These are phyloP conservation scores for Plasmodium cynomolgi DNA, from an alignment of 169 alveolate genomes.

Conservation along the genomic window DNA sequence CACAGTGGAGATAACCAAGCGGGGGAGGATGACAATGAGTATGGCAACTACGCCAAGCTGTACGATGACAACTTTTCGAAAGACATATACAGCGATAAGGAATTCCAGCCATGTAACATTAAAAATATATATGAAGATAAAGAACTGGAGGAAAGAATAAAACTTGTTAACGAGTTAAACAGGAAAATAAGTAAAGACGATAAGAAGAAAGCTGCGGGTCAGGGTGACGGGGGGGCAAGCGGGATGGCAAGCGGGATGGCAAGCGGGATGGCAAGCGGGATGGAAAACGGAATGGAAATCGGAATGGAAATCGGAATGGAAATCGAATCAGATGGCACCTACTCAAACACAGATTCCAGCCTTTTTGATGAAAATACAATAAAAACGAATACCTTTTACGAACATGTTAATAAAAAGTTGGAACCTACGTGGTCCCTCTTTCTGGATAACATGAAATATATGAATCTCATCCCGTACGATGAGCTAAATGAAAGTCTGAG, in stretches of 20 bases:
- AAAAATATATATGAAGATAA: constrained; percentile 39
- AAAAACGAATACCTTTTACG: constrained; percentile 26
- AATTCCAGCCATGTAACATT: constrained; percentile 13
- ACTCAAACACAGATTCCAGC: constrained; percentile 65
- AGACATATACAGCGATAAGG: constrained; percentile 33
- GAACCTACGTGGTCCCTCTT: constrained; percentile 69
- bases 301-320: neutral
- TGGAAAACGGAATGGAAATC: neutral
- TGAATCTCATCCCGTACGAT: constrained; percentile 66
- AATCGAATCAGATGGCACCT: constrained; percentile 8
- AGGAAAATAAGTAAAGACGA: constrained; percentile 9
- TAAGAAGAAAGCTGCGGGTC: neutral
- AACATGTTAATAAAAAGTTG: constrained; percentile 65
- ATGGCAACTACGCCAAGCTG: neutral
- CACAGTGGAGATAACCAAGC: neutral
- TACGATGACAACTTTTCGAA: constrained; percentile 32
- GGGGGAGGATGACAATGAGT: neutral
- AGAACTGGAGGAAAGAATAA: constrained; percentile 38
- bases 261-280: neutral
- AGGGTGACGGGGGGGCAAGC: neutral
- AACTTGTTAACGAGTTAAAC: constrained; percentile 62
- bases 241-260: neutral
- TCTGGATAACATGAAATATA: constrained; percentile 47
- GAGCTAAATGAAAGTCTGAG: constrained; percentile 34
- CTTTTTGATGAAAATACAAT: constrained; percentile 35